A percentile compares a stretch with the other conserved stretches of the same genome.
Conservation (phyloP, 129 eudicot species). For the Lactuca saligna region DNA sequence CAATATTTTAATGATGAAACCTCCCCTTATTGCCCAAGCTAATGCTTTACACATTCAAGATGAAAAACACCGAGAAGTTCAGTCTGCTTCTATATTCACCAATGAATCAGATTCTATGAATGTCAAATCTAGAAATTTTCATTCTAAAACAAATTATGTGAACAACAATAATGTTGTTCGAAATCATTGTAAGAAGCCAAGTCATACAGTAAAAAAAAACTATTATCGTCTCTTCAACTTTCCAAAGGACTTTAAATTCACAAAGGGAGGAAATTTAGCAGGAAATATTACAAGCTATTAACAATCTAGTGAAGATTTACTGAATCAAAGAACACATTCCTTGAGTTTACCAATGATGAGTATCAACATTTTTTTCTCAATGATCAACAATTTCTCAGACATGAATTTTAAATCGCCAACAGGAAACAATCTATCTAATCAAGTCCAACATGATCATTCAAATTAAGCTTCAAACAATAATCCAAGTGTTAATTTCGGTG, state of each 20-base stretch:
- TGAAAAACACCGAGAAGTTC: background rate
- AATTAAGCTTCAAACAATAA: too few species aligned
- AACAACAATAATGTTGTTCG: background rate
- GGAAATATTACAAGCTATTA: background rate
- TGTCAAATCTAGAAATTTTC: too few species aligned
- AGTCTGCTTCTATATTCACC: background rate
- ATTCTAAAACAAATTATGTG: background rate
- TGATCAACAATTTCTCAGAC: too few species aligned
- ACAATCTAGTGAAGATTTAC: too few species aligned
- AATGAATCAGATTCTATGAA: background rate
- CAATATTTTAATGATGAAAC: too few species aligned
- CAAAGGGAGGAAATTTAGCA: background rate
- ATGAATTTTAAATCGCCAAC: too few species aligned
- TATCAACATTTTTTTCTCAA: background rate
- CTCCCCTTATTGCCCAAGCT: background rate
- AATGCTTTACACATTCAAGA: background rate
- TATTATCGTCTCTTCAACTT: background rate
- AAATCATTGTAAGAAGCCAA: background rate
- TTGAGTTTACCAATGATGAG: too few species aligned
- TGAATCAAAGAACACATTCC: too few species aligned
- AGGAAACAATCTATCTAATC: too few species aligned
- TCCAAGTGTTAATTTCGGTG: too few species aligned
- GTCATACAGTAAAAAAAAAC: background rate
- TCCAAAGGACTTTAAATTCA: constrained; percentile 9
- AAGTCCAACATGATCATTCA: too few species aligned